Evolutionary conservation across 2,329 filamentous ascomycete genomes (phyloP).

Genomic region (Bipolaris oryzae): DNA sequence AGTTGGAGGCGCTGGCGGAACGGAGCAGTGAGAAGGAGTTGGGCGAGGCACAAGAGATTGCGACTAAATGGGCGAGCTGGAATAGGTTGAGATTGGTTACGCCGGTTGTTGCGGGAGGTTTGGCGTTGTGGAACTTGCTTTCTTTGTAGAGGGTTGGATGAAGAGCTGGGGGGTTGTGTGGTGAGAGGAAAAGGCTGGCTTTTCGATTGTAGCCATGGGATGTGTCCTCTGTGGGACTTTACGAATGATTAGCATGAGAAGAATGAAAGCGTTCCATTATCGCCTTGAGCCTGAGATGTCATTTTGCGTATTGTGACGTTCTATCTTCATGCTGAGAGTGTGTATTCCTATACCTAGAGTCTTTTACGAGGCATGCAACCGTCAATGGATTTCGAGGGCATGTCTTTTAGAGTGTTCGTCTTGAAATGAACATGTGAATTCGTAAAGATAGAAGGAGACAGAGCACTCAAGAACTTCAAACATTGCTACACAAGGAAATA

Average conservation of each 20-base stretch:
- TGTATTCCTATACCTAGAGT: too few relatives aligned
- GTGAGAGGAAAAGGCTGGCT: not conserved
- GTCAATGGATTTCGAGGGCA: too few relatives aligned
- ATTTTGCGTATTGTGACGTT: too few relatives aligned
- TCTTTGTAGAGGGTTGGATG: slow-evolving; percentile 15
- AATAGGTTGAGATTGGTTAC: slow-evolving; percentile 46
- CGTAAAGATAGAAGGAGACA: not conserved
- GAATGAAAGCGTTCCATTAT: not conserved
- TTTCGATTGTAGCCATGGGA: not conserved
- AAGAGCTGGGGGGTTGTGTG: not conserved
- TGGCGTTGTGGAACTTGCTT: slow-evolving; percentile 43
- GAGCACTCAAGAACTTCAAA: not conserved
- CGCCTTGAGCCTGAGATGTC: too few relatives aligned
- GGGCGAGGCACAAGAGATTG: slow-evolving; percentile 39
- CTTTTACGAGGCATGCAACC: too few relatives aligned
- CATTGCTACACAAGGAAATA: not conserved
- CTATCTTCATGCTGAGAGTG: too few relatives aligned
- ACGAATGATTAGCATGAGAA: not conserved
- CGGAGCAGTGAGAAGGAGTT: slow-evolving; percentile 41
- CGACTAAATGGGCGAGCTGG: slow-evolving; percentile 46
- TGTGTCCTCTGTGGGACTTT: not conserved
- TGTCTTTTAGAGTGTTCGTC: too few relatives aligned
- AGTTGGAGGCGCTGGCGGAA: slow-evolving; percentile 52
- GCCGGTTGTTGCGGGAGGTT: slow-evolving; percentile 40
- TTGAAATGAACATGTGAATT: too few relatives aligned